Evolutionary conservation across 2,329 filamentous ascomycete genomes (phyloP), one percentile per base, ranked within the genome.

Genomic region (Rugonectria rugulosa): DNA sequence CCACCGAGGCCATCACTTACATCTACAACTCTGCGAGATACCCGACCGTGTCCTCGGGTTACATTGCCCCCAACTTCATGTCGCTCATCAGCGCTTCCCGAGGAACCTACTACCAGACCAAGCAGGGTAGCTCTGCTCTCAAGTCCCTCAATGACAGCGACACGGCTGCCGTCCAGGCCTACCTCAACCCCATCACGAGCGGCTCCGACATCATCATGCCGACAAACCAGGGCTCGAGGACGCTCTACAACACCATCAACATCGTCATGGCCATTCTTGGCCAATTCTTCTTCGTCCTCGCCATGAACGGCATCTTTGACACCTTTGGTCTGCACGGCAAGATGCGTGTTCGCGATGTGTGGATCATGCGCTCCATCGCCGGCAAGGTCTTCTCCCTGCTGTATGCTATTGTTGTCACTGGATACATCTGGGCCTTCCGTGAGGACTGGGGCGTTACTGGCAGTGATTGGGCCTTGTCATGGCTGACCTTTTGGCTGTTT

Each of bases 271-370:
- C 46, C 2, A 36, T 37, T n/a, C 5, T 49, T 26, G 46, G 36
- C 1, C 46, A 49, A 14, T 49, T 49, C 46, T 49, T 49, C 27
- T 49, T 49, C 10, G 17, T 49, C 14, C 26, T 49, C n/a, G 46
- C 46, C 1, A 5, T 49, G 8, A 49, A 49, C 19, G 46, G 46
- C 26, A 49, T 49, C 6, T 19, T 26, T 10, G 12, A 23, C 12
- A 37, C 23, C 3, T 31, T 27, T 2, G 46, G 46, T 4, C 37
- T 41, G n/a, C 46, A 49, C 27, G 4, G 26, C 2, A 36, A 49
- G 11, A 27, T 26, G 6, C 15, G 24, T 10, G 27, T 49, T 19
- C 26, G 38, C 10, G 36, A 34, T 12, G 46, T 49, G 10, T 49
- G 46, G 46, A 19, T 49, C 3, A 32, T 49, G 14, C 26, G 46